A percentile compares a stretch with the other conserved stretches of the same genome.
Evolutionary conservation across 495 filamentous ascomycete species (phyloP).

Genomic region (Acidiella bohemica): DNA sequence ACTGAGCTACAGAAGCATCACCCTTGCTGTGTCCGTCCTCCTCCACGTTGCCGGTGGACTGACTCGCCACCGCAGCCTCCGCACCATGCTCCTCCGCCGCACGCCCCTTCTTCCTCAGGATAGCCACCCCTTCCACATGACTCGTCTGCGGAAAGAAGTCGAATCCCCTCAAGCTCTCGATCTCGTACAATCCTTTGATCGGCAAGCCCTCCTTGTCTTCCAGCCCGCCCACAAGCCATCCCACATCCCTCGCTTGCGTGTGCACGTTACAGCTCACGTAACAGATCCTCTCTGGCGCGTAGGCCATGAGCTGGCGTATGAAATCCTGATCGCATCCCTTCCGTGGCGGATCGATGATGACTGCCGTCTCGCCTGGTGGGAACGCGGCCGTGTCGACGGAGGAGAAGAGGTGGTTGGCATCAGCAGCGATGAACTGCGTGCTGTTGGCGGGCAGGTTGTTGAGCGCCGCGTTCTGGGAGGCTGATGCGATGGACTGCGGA

Average conservation of each 20-base stretch:
- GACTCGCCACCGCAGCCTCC: neutral
- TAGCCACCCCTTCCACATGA: conserved; percentile 88
- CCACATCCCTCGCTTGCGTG: conserved; percentile 88
- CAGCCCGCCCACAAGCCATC: conserved; percentile 58
- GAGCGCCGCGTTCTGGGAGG: conserved; percentile 57
- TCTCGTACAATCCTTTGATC: conserved; percentile 52
- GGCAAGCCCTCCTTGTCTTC: conserved; percentile 29
- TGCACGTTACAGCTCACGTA: conserved; percentile 98
- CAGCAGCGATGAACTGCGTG: conserved; percentile 72
- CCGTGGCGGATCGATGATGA: conserved; percentile 85
- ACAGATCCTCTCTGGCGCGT: conserved; percentile 61
- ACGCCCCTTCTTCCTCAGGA: conserved; percentile 35
- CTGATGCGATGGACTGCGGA: conserved; percentile 56
- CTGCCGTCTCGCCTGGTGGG: conserved; percentile 64
- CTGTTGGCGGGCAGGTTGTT: conserved; percentile 52
- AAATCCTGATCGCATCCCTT: conserved; percentile 89
- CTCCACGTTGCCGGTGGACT: neutral
- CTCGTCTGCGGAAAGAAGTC: conserved; percentile 98
- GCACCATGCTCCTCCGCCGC: conserved; percentile 48
- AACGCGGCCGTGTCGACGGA: conserved; percentile 40
- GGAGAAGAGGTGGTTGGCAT: conserved; percentile 70
- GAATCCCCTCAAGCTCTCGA: conserved; percentile 86
- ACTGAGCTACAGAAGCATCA: neutral
- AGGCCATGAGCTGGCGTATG: conserved; percentile 61
- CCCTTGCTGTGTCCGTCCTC: neutral